Evolutionary conservation across 1,139 yeast species (phyloP).

Genomic region (Kodamaea alishanica): DNA sequence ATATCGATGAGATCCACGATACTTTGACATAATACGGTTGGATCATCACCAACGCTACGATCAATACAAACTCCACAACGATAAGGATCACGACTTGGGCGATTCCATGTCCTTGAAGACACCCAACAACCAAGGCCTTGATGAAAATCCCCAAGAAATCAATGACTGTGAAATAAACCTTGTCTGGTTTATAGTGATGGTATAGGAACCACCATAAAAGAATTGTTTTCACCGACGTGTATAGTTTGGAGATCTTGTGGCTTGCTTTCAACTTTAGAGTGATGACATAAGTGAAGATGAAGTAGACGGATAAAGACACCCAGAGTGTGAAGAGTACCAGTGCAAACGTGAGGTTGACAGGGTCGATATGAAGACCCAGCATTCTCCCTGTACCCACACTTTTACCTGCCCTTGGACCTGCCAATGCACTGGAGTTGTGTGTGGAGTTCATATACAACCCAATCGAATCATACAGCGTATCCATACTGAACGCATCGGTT

Average conservation of each 20-base stretch:
- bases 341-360: constrained; percentile 23
- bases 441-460: constrained; percentile 16
- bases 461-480: constrained; percentile 23
- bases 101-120: constrained; percentile 40
- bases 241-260: constrained; percentile 30
- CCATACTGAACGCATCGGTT: constrained; percentile 24
- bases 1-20: constrained; percentile 37
- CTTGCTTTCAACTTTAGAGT: constrained; percentile 13
- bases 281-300: constrained; percentile 30
- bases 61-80: constrained; percentile 31
- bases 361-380: constrained; percentile 4
- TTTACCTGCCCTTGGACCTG: too few species aligned
- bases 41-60: constrained; percentile 27
- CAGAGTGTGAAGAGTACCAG: constrained; percentile 34
- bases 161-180: constrained; percentile 34
- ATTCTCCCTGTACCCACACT: constrained; percentile 2
- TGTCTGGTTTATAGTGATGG: constrained; percentile 42
- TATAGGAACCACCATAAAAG: constrained; percentile 48
- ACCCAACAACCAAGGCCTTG: constrained; percentile 41
- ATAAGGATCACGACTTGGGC: constrained; percentile 44
- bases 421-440: too few species aligned
- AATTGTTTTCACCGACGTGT: constrained; percentile 46
- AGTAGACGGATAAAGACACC: constrained; percentile 28
- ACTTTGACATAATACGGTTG: constrained; percentile 42
- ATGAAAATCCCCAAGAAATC: constrained; percentile 31